Conservation (phyloP, 2,329 filamentous ascomycete genomes). For the Raffaelea deltoideospora region DNA sequence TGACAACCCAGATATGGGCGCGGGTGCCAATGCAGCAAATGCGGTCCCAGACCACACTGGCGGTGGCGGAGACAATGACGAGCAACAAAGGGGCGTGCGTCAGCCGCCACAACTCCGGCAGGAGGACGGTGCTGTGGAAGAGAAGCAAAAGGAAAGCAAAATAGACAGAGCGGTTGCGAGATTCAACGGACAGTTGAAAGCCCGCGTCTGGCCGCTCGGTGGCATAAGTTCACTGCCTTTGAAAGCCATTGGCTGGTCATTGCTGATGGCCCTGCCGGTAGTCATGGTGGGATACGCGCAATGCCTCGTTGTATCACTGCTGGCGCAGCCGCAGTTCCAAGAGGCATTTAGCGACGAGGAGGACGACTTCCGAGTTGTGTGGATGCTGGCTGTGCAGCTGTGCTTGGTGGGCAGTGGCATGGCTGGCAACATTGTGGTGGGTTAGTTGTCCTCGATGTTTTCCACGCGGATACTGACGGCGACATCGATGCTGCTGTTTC, state of each 20-base stretch:
- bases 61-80: no score
- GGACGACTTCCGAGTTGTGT: slow-evolving; percentile 7
- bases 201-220: no score
- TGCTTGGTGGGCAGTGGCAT: slow-evolving; percentile 9
- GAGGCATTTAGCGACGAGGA: slow-evolving; percentile 11
- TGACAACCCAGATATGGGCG: no score
- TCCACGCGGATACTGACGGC: slow-evolving; percentile 6
- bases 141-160: no score
- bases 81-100: no score
- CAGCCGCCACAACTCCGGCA: no score
- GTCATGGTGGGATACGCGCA: slow-evolving; percentile 12
- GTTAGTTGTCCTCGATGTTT: slow-evolving; percentile 8
- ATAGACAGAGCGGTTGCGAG: no score
- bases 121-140: no score
- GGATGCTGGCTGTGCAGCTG: slow-evolving; percentile 11
- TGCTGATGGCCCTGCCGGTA: slow-evolving; percentile 9
- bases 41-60: no score
- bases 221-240: no score
- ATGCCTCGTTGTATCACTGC: slow-evolving; percentile 10
- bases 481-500: slow-evolving; percentile 3
- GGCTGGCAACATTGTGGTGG: slow-evolving; percentile 8
- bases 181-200: no score
- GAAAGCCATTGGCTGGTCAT: slow-evolving; percentile 9
- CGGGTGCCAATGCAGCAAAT: no score
- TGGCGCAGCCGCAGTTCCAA: slow-evolving; percentile 12